Evolutionary conservation across 1,284 basidiomycete species (phyloP), one percentile per base, ranked within the genome.

Genomic region (Meira nashicola): DNA sequence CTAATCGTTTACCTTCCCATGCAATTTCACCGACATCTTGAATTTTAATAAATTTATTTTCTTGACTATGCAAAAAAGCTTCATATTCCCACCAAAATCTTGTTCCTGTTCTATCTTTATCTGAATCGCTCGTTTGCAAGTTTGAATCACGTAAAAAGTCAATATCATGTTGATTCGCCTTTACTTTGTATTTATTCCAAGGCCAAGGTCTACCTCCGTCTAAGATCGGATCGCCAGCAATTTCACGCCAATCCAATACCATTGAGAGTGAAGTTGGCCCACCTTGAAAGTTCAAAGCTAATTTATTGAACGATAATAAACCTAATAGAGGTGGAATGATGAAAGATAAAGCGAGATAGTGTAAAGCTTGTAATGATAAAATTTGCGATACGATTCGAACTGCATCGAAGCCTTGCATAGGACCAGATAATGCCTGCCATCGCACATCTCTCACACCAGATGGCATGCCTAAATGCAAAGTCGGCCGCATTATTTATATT

Each of bases 171-270:
- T 48, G n/a, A 48, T 15, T 48, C 12, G 12, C 17, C 21, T 15
- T 15, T 33, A 33, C 28, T 23, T 48, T 48, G 17, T 19, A 14
- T 23, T 23, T 19, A 17, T 48, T 21, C 40, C 40, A 43, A 5
- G 19, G 19, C 40, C 40, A 43, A 5, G 19, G 19, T 15, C 40
- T 19, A 14, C 62, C 56, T 38, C 54, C 59, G 46, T 38, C 40
- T 25, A 33, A 17, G 28, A 46, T 91, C 2, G 88, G 85, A 58
- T 84, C 81, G 8, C 90, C 89, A 0, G 89, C 89, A 84, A 98
- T 87, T 79, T 96, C 90, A 50, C 91, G 84, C 94, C 94, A 98
- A 80, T 98, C 93, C 85, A 98, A 89, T 33, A 97, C 82, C 88
- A 92, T 90, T 83, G 88, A 89, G 49, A 93, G 86, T 75, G 86